Percentiles rank a stretch among this genome's conserved stretches.
These are phyloP conservation scores for Immersiporthe knoxdaviesiana DNA, from an alignment of 2,329 filamentous ascomycete genomes.

Conservation along the genomic window DNA sequence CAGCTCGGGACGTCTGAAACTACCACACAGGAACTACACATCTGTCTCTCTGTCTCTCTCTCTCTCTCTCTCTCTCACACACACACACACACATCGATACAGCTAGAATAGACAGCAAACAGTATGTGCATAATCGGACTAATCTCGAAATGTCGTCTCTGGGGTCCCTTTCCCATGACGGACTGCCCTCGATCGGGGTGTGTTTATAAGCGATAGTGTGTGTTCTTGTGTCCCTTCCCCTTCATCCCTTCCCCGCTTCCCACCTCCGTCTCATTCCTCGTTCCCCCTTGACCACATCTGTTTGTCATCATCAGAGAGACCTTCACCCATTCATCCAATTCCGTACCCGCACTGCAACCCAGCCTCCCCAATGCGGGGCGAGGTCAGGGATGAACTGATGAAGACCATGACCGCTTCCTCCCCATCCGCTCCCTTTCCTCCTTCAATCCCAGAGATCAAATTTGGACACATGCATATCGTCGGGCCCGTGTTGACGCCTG, in stretches of 20 bases:
- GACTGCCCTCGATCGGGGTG: conserved; percentile 11
- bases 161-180: background rate
- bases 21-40: no score
- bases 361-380: conserved; percentile 9
- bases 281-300: background rate
- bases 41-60: no score
- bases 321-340: conserved; percentile 1
- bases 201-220: conserved; percentile 29
- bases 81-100: background rate
- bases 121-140: conserved; percentile 13
- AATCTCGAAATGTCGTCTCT: background rate
- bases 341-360: background rate
- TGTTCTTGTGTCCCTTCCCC: conserved; percentile 1
- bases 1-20: no score
- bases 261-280: background rate
- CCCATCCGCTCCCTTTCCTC: no score
- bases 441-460: background rate
- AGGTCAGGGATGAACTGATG: background rate
- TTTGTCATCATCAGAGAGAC: background rate
- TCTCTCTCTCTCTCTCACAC: no score
- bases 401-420: conserved; percentile 3
- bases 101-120: background rate
- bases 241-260: conserved; percentile 5
- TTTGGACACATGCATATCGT: conserved; percentile 21
- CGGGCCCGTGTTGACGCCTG: conserved; percentile 25